Conservation (phyloP, 2,329 filamentous ascomycete genomes). For the Fusarium sp. region DNA sequence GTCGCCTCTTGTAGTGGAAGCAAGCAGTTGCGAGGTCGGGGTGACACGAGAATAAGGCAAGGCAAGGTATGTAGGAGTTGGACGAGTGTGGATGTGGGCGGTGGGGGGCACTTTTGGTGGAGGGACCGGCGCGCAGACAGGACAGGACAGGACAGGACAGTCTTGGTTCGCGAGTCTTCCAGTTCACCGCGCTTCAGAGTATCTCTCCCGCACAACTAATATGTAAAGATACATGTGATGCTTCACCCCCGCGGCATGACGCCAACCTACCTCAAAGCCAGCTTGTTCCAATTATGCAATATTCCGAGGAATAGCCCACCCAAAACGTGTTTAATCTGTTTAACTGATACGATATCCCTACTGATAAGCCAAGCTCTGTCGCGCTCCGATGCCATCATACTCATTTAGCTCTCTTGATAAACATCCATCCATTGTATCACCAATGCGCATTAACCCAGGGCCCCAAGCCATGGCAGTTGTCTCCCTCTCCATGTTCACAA, state of each 20-base stretch:
- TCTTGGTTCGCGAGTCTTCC: not conserved
- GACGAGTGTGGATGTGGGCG: slow-evolving; percentile 42
- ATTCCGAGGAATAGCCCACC: slow-evolving; percentile 36
- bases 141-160: not conserved
- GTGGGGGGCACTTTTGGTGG: slow-evolving; percentile 42
- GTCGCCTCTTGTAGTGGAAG: slow-evolving; percentile 37
- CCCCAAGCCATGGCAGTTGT: not conserved
- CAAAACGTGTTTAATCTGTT: slow-evolving; percentile 22
- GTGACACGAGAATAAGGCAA: slow-evolving; percentile 14
- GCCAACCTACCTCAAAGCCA: slow-evolving; percentile 26
- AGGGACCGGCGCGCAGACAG: slow-evolving; percentile 28
- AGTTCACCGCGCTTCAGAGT: slow-evolving; percentile 22
- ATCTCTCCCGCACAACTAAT: slow-evolving; percentile 10
- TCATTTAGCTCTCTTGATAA: slow-evolving; percentile 17
- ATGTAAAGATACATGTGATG: slow-evolving; percentile 23
- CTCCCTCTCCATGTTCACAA: not conserved
- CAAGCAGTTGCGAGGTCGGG: slow-evolving; percentile 33
- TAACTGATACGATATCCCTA: slow-evolving; percentile 7
- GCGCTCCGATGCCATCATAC: slow-evolving; percentile 34
- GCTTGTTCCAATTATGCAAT: slow-evolving; percentile 31
- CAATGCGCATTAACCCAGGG: slow-evolving; percentile 4
- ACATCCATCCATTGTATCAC: not conserved
- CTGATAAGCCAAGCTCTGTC: slow-evolving; percentile 18
- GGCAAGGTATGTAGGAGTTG: slow-evolving; percentile 39
- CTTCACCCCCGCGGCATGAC: slow-evolving; percentile 30